Evolutionary conservation across 345 rosid species (phyloP), one percentile per base, ranked within the genome.

Genomic region (Clausena lansium): DNA sequence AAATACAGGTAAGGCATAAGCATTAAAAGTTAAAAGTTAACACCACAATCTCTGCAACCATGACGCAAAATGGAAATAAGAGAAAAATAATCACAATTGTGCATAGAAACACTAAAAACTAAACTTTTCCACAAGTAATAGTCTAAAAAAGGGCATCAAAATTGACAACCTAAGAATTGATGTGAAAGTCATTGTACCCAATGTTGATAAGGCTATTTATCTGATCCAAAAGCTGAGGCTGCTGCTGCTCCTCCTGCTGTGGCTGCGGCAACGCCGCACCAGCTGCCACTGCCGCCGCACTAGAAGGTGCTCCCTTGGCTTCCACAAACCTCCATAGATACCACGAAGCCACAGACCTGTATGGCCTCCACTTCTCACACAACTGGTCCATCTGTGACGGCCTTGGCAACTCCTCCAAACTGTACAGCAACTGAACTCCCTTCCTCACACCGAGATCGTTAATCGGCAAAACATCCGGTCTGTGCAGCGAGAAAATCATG

Each of bases 311-410:
- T 61, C 93, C 91, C 70, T 89, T 96, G 17, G 91, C 71, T 84
- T 94, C 97, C 79, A 88, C 84, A 54, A 88, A 87, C 88, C 99
- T 85, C 98, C 98, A 92, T 63, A 96, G 82, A 76, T 94, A 96
- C 98, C 98, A 94, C 0, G 98, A 88, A 13, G 89, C 99, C 19
- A 96, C 98, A 0, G 98, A 96, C 78, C 98, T 84, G n/a, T 96
- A 96, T 0, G 98, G 98, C 83, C 97, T 91, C 99, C 99, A 96
- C 65, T 90, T 94, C 82, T 94, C 98, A 69, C 98, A 96, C 75
- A 86, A 73, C 6, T 83, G 90, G 76, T 96, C 98, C 98, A 96
- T 94, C 81, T 94, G 95, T 1, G 98, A 94, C 0, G 99, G 98
- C 73, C 98, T 88, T 1, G 98, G 99, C 85, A 96, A 65, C 27